A percentile compares a stretch with the other conserved stretches of the same genome.
Conservation (phyloP, 768 basidiomycete genomes). For the Lentinus tigrinus region DNA sequence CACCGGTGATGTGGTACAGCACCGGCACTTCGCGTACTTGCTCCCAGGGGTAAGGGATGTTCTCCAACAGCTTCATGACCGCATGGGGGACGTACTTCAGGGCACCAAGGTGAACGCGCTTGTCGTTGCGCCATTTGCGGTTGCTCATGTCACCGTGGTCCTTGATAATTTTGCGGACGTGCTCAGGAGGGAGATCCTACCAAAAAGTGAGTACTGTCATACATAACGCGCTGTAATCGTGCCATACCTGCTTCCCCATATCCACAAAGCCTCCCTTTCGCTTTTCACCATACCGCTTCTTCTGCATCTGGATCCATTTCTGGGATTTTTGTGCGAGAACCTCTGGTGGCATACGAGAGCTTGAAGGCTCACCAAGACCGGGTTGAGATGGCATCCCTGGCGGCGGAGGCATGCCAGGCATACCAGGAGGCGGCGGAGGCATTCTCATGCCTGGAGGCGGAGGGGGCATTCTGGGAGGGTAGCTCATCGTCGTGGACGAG, state of each 20-base stretch:
- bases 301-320: conserved; percentile 96
- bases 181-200: conserved; percentile 94
- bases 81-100: conserved; percentile 99
- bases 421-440: conserved; percentile 40
- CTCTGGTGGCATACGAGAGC: conserved; percentile 54
- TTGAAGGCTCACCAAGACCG: conserved; percentile 33
- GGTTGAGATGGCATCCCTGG: conserved; percentile 35
- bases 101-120: conserved; percentile 97
- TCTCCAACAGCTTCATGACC: conserved; percentile 98
- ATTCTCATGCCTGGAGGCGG: conserved; percentile 41
- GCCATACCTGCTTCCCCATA: conserved; percentile 85
- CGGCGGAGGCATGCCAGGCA: conserved; percentile 34
- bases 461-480: conserved; percentile 54
- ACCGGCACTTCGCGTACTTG: conserved; percentile 99
- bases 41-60: conserved; percentile 97
- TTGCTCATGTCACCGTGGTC: conserved; percentile 99
- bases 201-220: conserved; percentile 14
- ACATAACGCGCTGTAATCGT: background rate
- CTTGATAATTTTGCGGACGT: conserved; percentile 99
- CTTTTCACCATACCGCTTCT: conserved; percentile 89
- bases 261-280: conserved; percentile 86
- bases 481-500: conserved; percentile 43
- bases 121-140: conserved; percentile 98
- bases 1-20: conserved; percentile 97
- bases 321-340: conserved; percentile 88